Conservation (phyloP, 2,329 filamentous ascomycete genomes). For the Fusarium armeniacum region DNA sequence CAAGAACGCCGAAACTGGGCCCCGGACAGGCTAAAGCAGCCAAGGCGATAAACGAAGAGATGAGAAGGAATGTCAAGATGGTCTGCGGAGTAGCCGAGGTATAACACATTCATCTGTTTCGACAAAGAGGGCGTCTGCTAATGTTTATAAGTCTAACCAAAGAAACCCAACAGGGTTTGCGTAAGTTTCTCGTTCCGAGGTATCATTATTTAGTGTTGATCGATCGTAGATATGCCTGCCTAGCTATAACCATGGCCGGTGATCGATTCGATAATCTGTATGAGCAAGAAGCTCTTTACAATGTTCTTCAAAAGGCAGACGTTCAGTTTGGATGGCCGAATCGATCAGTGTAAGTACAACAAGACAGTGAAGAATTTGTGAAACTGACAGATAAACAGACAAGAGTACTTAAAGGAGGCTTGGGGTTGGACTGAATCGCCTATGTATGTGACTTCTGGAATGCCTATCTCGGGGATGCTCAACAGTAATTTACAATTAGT, state of each 20-base stretch:
- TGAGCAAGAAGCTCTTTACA: slow-evolving; percentile 57
- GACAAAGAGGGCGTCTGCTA: neutral
- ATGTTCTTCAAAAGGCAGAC: slow-evolving; percentile 54
- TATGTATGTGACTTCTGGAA: slow-evolving; percentile 27
- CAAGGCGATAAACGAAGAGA: slow-evolving; percentile 48
- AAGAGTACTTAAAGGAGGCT: slow-evolving; percentile 44
- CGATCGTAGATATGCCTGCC: slow-evolving; percentile 45
- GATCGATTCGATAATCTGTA: slow-evolving; percentile 56
- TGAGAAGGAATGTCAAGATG: slow-evolving; percentile 49
- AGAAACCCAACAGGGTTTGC: slow-evolving; percentile 42
- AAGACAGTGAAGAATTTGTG: rapidly evolving
- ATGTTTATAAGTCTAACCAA: slow-evolving; percentile 39
- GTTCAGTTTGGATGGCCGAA: slow-evolving; percentile 50
- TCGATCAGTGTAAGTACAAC: slow-evolving; percentile 46
- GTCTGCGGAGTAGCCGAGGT: slow-evolving; percentile 52
- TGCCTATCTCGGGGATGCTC: slow-evolving; percentile 44
- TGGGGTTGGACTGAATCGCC: slow-evolving; percentile 48
- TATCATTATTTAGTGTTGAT: neutral
- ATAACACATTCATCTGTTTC: neutral
- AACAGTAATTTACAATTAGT: slow-evolving; percentile 39
- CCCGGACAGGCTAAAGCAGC: slow-evolving; percentile 47
- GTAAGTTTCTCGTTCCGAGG: slow-evolving; percentile 10
- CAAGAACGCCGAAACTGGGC: slow-evolving; percentile 47
- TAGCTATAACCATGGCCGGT: slow-evolving; percentile 53
- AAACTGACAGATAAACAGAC: slow-evolving; percentile 30